These are phyloP conservation scores for Aspergillus fumigatus DNA, from an alignment of 2,329 filamentous ascomycete genomes.

Conservation along the genomic window DNA sequence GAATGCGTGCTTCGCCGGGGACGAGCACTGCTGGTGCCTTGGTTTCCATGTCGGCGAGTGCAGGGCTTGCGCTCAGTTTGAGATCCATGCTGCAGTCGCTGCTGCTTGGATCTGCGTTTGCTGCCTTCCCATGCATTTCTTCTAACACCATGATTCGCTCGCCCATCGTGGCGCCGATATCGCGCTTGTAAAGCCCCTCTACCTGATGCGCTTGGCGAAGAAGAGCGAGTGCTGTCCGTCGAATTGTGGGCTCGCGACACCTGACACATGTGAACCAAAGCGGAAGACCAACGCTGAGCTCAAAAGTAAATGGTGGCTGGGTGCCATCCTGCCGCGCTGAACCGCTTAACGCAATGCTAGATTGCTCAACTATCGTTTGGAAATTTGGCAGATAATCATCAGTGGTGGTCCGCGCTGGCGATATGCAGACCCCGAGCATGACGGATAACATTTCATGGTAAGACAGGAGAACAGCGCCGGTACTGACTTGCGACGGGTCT, in stretches of 20 bases:
- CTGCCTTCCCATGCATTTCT: slow-evolving; percentile 17
- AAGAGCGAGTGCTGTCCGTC: slow-evolving; percentile 26
- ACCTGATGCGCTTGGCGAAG: slow-evolving; percentile 20
- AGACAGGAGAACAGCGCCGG: slow-evolving; percentile 17
- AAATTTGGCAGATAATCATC: slow-evolving; percentile 23
- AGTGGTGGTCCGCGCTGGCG: slow-evolving; percentile 14
- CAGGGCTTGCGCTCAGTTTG: neutral
- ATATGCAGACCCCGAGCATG: slow-evolving; percentile 19
- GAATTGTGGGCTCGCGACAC: slow-evolving; percentile 28
- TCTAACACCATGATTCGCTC: slow-evolving; percentile 28
- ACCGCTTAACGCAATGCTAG: slow-evolving; percentile 16
- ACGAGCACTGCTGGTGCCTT: neutral
- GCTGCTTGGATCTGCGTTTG: neutral
- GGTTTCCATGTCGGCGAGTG: neutral
- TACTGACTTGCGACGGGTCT: slow-evolving; percentile 12
- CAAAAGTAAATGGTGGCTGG: slow-evolving; percentile 29
- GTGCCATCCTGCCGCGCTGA: slow-evolving; percentile 19
- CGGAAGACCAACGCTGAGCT: slow-evolving; percentile 24
- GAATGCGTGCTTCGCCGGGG: slow-evolving; percentile 21
- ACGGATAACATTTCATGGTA: slow-evolving; percentile 23
- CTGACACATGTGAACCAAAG: slow-evolving; percentile 29
- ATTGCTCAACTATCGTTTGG: slow-evolving; percentile 23
- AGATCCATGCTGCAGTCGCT: neutral
- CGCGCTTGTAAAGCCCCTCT: slow-evolving; percentile 25
- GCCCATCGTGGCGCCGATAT: slow-evolving; percentile 3